A percentile compares a stretch with the other conserved stretches of the same genome.
Conservation (phyloP, 1,139 yeast species). For the Suhomyces bribrorum region DNA sequence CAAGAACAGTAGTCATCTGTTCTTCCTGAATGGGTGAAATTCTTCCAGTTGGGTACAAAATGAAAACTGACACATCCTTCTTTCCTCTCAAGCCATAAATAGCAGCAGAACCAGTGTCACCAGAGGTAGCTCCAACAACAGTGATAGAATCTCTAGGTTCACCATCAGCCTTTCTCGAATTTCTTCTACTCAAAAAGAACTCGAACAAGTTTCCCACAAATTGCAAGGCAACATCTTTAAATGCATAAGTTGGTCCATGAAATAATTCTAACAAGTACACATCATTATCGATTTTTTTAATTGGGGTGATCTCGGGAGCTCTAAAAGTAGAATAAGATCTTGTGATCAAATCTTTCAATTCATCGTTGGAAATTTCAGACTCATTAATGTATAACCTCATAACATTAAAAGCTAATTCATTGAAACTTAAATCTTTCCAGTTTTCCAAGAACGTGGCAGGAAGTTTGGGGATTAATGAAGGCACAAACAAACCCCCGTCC, state of each 20-base stretch:
- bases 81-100: slow-evolving; percentile 96
- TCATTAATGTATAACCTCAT: slow-evolving; percentile 74
- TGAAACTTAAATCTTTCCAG: slow-evolving; percentile 78
- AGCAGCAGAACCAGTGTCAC: slow-evolving; percentile 99
- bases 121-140: slow-evolving; percentile 98
- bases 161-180: slow-evolving; percentile 58
- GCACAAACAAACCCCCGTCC: slow-evolving; percentile 94
- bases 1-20: slow-evolving; percentile 98
- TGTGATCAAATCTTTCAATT: slow-evolving; percentile 60
- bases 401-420: slow-evolving; percentile 83
- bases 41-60: slow-evolving; percentile 94
- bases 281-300: slow-evolving; percentile 56
- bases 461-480: slow-evolving; percentile 74
- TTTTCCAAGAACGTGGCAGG: slow-evolving; percentile 57
- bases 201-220: slow-evolving; percentile 96
- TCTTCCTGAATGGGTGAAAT: slow-evolving; percentile 97
- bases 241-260: slow-evolving; percentile 99
- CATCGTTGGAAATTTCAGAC: slow-evolving; percentile 69
- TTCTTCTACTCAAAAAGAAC: slow-evolving; percentile 79
- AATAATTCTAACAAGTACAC: slow-evolving; percentile 84
- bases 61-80: slow-evolving; percentile 94
- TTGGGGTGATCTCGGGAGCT: slow-evolving; percentile 81
- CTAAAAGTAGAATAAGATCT: slow-evolving; percentile 90
- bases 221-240: slow-evolving; percentile 97
- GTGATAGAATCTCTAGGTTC: slow-evolving; percentile 77